A percentile compares a stretch with the other conserved stretches of the same genome.
These are phyloP conservation scores for Gnetum montanum DNA, from an alignment of 75 land plant species.

Conservation along the genomic window DNA sequence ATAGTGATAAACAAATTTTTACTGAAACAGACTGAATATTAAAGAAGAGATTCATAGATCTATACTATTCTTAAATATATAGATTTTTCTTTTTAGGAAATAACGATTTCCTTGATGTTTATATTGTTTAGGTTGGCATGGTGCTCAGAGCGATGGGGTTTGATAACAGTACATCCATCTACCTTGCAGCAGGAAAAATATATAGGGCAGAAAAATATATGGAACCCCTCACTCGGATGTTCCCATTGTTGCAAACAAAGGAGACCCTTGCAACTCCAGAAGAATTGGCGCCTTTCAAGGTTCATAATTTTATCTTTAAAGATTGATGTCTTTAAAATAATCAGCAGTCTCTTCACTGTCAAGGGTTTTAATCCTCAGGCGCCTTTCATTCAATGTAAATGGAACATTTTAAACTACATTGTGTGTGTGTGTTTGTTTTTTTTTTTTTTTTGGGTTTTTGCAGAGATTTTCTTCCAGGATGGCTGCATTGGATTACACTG, in stretches of 20 bases:
- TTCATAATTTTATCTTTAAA: slow-evolving; percentile 9
- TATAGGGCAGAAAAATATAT: slow-evolving; percentile 58
- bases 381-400: neutral
- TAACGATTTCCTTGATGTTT: neutral
- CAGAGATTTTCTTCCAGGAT: slow-evolving; percentile 74
- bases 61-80: neutral
- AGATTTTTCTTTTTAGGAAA: neutral
- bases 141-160: slow-evolving; percentile 93
- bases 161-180: slow-evolving; percentile 63
- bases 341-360: neutral
- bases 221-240: slow-evolving; percentile 60
- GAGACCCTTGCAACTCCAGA: slow-evolving; percentile 59
- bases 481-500: slow-evolving; percentile 80
- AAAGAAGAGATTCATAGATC: neutral
- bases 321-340: neutral
- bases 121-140: slow-evolving; percentile 73
- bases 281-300: slow-evolving; percentile 67
- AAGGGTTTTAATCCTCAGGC: neutral
- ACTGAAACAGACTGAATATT: no score
- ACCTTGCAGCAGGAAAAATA: slow-evolving; percentile 79
- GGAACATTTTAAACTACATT: no score
- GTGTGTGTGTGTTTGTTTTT: no score
- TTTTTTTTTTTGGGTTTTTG: no score
- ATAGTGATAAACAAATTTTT: no score
- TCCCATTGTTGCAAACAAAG: slow-evolving; percentile 70